Conservation (phyloP, 1,139 yeast genomes). For the Sugiyamaella novakii region DNA sequence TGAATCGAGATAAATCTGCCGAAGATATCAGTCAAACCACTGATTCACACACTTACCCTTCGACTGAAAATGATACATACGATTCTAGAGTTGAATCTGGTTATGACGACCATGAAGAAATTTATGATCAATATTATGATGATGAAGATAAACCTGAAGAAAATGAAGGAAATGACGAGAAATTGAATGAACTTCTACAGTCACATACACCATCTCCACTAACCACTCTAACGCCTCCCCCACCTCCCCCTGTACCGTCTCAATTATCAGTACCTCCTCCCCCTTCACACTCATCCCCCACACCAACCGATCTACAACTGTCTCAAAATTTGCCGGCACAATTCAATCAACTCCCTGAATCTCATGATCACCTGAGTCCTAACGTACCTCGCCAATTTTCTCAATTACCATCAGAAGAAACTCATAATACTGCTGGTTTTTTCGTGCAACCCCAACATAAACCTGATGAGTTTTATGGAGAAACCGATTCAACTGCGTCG, state of each 20-base stretch:
- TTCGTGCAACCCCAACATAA: neutral
- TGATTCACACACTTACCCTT: neutral
- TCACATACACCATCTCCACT: neutral
- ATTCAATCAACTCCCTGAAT: neutral
- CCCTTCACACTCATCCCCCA: neutral
- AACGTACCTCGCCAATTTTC: neutral
- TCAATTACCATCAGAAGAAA: conserved; percentile 7
- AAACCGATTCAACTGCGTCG: conserved; percentile 36
- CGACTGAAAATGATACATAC: neutral
- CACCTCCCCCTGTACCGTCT: neutral
- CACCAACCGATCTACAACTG: neutral
- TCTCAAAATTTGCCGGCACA: neutral
- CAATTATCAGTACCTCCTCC: neutral
- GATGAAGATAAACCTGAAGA: conserved; percentile 6
- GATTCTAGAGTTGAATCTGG: neutral
- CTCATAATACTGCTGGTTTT: neutral
- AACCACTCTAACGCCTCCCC: neutral
- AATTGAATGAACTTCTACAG: neutral
- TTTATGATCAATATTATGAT: conserved; percentile 11
- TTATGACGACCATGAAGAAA: conserved; percentile 13
- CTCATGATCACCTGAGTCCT: neutral
- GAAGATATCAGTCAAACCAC: neutral
- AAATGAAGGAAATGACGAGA: neutral
- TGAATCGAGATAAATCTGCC: neutral
- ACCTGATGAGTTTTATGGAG: conserved; percentile 28